Evolutionary conservation across 495 filamentous ascomycete species (phyloP).

Genomic region (Talaromyces trachyspermus): DNA sequence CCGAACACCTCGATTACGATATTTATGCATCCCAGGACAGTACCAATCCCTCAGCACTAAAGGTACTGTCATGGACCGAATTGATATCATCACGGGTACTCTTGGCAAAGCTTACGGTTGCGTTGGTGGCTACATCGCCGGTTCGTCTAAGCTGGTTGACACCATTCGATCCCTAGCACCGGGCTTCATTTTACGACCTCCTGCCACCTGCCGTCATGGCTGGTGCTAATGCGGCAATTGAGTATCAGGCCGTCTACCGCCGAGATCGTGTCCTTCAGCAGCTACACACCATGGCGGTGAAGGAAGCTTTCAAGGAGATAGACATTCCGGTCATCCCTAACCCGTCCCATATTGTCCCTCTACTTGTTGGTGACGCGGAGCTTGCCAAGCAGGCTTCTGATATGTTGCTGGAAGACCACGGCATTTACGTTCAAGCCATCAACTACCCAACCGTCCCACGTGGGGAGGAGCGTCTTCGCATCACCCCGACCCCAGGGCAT

Average conservation of each 20-base stretch:
- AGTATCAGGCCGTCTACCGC: conserved; percentile 75
- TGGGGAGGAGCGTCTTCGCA: conserved; percentile 87
- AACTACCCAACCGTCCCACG: conserved; percentile 98
- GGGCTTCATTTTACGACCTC: conserved; percentile 99
- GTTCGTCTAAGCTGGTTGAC: conserved; percentile 80
- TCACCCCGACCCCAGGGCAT: conserved; percentile 94
- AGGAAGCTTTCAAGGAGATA: conserved; percentile 62
- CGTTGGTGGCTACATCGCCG: conserved; percentile 96
- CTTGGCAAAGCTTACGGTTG: conserved; percentile 97
- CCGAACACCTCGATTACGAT: conserved; percentile 94
- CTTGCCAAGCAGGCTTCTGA: conserved; percentile 88
- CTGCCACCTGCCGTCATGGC: conserved; percentile 96
- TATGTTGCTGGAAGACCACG: conserved; percentile 75
- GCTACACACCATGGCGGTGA: conserved; percentile 88
- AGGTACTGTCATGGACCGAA: conserved; percentile 88
- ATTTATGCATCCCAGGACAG: conserved; percentile 46
- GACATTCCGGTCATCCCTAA: conserved; percentile 99
- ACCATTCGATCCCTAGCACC: conserved; percentile 93
- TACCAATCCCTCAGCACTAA: conserved; percentile 51
- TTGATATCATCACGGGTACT: conserved; percentile 96
- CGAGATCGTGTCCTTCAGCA: conserved; percentile 88
- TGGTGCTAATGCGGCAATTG: conserved; percentile 82
- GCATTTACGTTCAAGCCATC: conserved; percentile 96
- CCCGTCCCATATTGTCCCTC: conserved; percentile 89
- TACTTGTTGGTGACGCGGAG: conserved; percentile 90